Conservation (phyloP, 2,329 filamentous ascomycete genomes). For the Teratosphaeriaceae sp. region DNA sequence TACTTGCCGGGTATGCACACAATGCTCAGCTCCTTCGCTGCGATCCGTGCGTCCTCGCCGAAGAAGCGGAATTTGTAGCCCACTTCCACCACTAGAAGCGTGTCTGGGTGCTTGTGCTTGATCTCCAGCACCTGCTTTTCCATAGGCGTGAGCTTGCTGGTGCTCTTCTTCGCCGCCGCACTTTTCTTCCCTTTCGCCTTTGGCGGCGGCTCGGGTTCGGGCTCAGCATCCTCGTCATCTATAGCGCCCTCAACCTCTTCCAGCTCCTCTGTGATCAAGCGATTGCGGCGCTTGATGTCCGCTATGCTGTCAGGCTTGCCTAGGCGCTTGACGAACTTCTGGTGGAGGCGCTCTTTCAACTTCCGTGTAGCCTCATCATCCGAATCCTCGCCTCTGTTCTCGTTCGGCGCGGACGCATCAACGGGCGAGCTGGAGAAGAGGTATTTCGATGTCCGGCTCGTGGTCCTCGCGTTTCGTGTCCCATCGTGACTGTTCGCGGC, state of each 20-base stretch:
- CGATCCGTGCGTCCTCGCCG: conserved; percentile 84
- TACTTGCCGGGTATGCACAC: conserved; percentile 96
- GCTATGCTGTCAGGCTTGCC: conserved; percentile 76
- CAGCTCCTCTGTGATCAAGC: conserved; percentile 47
- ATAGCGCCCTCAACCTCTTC: conserved; percentile 47
- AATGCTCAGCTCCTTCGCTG: conserved; percentile 85
- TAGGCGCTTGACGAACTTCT: conserved; percentile 83
- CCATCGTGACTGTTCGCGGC: conserved; percentile 13
- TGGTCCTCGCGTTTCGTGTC: conserved; percentile 31
- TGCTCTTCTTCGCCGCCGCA: conserved; percentile 58
- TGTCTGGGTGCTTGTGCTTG: conserved; percentile 85
- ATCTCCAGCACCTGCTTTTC: conserved; percentile 91
- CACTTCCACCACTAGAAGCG: conserved; percentile 85
- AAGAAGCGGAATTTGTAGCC: conserved; percentile 98
- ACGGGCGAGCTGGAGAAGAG: conserved; percentile 48
- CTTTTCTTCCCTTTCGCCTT: conserved; percentile 45
- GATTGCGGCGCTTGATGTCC: conserved; percentile 56
- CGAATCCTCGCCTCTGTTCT: conserved; percentile 31
- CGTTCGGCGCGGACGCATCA: conserved; percentile 29
- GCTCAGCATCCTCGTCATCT: conserved; percentile 51
- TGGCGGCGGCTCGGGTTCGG: conserved; percentile 41
- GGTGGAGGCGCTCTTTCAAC: conserved; percentile 66
- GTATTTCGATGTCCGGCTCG: conserved; percentile 51
- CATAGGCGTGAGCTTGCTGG: conserved; percentile 87
- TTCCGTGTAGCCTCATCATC: conserved; percentile 49